Base-by-base conservation (phyloP, 1,284 basidiomycete genomes). In the Vanrija pseudolonga region DNA sequence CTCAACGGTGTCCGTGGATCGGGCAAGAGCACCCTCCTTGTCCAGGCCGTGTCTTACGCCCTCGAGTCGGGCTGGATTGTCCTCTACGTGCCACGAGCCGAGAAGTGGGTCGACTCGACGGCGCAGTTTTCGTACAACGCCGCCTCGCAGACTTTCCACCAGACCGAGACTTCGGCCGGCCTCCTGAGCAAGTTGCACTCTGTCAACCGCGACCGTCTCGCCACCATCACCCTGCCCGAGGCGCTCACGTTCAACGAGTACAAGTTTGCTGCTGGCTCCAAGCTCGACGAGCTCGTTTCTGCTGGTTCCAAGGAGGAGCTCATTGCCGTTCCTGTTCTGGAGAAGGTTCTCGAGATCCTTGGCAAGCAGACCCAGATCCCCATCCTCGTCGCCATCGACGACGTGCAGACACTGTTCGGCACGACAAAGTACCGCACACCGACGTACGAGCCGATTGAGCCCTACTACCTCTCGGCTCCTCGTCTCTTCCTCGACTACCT, bases 341-440 rank as follows among this genome's bases (percentile, higher is more conserved):
- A 83, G 14, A 79, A 80, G 0, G 68, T 91, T 6, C 74, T 96
- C 66, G 78, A 79, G 17, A 83, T 85, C 52, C 74, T 97, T 3
- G 82, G 83, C 11, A 71, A 67, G 39, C 93, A 97, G 71, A 84
- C 77, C 0, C 72, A 80, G 86, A 73, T 79, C 70, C 89, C 93
- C 0, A 86, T 96, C 2, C 74, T 97, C 6, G 76, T 95, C 24
- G 92, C 90, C 0, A 77, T 96, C 1, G 94, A 97, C 67, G 90
- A 94, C 63, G 84, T 87, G 64, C 92, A 96, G 69, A 81, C 88
- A 0, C 77, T 96, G 32, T 94, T 90, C 71, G 79, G 82, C 65
- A 81, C 80, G 45, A 83, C 86, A 0, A 72, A 79, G 18, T 97
- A 96, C 78, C 83, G 85, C 40, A 85, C 91, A 55, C 88, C 90